phyloP scores from a whole-genome alignment of 2,329 filamentous ascomycete species.

The Huntiella omanensis region DNA sequence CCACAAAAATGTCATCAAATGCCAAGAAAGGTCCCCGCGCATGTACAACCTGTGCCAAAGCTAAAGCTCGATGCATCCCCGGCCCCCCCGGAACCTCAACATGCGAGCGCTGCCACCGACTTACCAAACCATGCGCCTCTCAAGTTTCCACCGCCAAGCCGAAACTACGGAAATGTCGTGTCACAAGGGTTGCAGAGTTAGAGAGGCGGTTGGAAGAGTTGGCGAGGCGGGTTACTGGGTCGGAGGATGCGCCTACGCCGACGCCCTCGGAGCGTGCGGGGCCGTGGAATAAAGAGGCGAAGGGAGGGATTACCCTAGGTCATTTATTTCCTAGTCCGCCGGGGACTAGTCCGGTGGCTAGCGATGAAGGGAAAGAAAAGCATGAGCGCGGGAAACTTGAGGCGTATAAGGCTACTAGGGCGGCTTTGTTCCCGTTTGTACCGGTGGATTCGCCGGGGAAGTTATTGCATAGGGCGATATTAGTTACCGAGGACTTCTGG shows the following conservation, averaged over 20 bases:
- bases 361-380: too few relatives aligned
- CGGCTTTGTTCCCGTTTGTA: too few relatives aligned
- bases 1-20: neutral
- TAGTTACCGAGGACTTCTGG: slow-evolving; percentile 25
- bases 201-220: slow-evolving; percentile 31
- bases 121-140: slow-evolving; percentile 27
- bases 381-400: too few relatives aligned
- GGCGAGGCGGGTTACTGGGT: slow-evolving; percentile 22
- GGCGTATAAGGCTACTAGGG: too few relatives aligned
- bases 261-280: neutral
- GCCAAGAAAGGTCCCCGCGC: slow-evolving; percentile 26
- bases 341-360: too few relatives aligned
- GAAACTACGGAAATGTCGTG: too few relatives aligned
- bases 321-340: too few relatives aligned
- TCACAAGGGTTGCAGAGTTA: slow-evolving; percentile 29
- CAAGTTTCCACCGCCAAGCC: slow-evolving; percentile 29
- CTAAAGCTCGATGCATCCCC: slow-evolving; percentile 31
- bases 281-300: neutral
- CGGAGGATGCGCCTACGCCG: neutral
- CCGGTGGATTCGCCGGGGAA: too few relatives aligned
- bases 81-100: slow-evolving; percentile 22
- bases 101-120: slow-evolving; percentile 31
- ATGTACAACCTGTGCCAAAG: slow-evolving; percentile 31
- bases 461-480: slow-evolving; percentile 19
- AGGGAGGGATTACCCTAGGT: too few relatives aligned